Evolutionary conservation across 2,329 filamentous ascomycete species (phyloP).

Genomic region (Apiospora marii): DNA sequence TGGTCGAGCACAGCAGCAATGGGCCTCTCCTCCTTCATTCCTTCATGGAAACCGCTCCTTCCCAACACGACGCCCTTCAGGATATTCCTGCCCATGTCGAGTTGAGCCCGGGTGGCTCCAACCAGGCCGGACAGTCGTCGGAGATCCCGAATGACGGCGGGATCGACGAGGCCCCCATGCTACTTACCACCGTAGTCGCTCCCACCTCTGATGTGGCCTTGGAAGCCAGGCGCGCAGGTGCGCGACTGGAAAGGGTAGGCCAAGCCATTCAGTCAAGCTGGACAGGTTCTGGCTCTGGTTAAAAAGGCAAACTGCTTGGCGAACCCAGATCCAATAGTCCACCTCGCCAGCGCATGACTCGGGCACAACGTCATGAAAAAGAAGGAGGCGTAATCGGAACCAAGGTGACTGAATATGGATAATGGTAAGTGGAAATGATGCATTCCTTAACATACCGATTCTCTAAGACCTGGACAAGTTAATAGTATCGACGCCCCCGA

Average conservation of each 20-base stretch:
- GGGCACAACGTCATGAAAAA: not conserved
- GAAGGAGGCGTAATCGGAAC: not conserved
- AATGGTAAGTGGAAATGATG: not conserved
- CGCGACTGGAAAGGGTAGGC: constrained; percentile 61
- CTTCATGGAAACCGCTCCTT: constrained; percentile 32
- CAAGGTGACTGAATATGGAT: not conserved
- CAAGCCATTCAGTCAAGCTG: constrained; percentile 63
- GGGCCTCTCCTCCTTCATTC: constrained; percentile 46
- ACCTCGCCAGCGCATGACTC: not conserved
- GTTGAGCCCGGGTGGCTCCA: not conserved
- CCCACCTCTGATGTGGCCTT: constrained; percentile 53
- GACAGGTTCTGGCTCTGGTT: constrained; percentile 34
- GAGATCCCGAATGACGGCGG: constrained; percentile 27
- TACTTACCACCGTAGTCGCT: constrained; percentile 64
- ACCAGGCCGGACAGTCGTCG: not conserved
- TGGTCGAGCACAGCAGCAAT: constrained; percentile 59
- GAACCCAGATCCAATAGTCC: too few species aligned
- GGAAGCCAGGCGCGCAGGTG: constrained; percentile 61
- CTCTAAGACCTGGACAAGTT: not conserved
- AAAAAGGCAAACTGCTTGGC: not conserved
- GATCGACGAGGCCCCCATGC: constrained; percentile 54
- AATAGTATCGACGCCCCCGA: not conserved
- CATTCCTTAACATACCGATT: not conserved
- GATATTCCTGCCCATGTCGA: not conserved
- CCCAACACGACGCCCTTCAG: constrained; percentile 4